A percentile compares a stretch with the other conserved stretches of the same genome.
phyloP scores from a whole-genome alignment of 192 early-diverging fungal genomes.

The Fimicolochytrium jonesii region DNA sequence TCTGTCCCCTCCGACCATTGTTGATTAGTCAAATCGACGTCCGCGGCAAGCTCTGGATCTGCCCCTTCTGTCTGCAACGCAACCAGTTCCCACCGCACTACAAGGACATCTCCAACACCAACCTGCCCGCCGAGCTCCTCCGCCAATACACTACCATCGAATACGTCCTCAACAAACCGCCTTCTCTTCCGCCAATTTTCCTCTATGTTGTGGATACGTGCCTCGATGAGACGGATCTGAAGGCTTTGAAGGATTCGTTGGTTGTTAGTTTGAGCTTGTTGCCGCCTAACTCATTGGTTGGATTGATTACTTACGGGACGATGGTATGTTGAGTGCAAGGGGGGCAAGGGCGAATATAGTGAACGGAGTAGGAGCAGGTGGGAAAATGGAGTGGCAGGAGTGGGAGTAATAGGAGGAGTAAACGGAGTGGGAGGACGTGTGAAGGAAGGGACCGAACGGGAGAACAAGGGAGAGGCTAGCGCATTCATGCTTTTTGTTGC shows the following conservation, averaged over 20 bases:
- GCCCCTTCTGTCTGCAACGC: slow-evolving; percentile 95
- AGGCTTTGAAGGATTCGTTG: slow-evolving; percentile 91
- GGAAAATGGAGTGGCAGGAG: no score
- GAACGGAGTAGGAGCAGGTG: no score
- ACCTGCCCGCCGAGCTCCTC: slow-evolving; percentile 90
- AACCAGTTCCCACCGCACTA: slow-evolving; percentile 98
- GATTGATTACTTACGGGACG: slow-evolving; percentile 94
- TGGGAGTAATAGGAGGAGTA: no score
- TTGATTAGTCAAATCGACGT: slow-evolving; percentile 85
- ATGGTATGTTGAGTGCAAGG: no score
- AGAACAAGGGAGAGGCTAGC: no score
- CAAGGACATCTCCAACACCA: slow-evolving; percentile 86
- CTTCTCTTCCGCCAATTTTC: slow-evolving; percentile 86
- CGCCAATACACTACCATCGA: slow-evolving; percentile 94
- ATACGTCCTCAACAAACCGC: slow-evolving; percentile 83
- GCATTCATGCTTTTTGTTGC: no score
- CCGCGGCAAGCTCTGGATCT: slow-evolving; percentile 94
- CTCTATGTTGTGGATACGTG: slow-evolving; percentile 97
- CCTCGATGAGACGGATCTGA: slow-evolving; percentile 89
- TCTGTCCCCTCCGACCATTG: not conserved
- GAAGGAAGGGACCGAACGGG: no score
- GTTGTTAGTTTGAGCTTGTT: slow-evolving; percentile 86
- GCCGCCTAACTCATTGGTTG: slow-evolving; percentile 88
- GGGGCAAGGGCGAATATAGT: no score
- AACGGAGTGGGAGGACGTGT: no score